phyloP scores from a whole-genome alignment of 2,329 filamentous ascomycete genomes.

The Colletotrichum sidae region DNA sequence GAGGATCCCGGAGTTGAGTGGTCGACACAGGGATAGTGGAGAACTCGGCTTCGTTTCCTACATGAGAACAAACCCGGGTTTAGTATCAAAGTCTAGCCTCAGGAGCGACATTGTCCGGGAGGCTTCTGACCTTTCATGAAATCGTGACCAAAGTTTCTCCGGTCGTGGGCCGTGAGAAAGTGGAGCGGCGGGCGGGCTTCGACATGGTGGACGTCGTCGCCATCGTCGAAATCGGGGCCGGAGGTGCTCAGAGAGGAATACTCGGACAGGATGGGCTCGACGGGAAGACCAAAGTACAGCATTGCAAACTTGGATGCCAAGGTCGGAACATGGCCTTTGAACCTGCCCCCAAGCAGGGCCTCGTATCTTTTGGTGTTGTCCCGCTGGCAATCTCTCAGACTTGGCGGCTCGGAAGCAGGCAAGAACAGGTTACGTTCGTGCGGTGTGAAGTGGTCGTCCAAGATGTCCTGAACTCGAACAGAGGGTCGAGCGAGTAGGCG shows the following conservation, averaged over 20 bases:
- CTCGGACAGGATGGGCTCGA: constrained; percentile 49
- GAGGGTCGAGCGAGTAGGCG: constrained; percentile 40
- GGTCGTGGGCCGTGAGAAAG: constrained; percentile 46
- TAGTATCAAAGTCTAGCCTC: neutral
- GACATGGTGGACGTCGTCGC: constrained; percentile 38
- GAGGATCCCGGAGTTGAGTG: constrained; percentile 11
- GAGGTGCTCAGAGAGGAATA: constrained; percentile 35
- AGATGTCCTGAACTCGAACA: constrained; percentile 45
- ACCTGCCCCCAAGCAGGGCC: constrained; percentile 45
- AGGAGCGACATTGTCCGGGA: neutral
- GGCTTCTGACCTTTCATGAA: constrained; percentile 24
- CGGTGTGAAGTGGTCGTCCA: constrained; percentile 47
- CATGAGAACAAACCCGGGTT: neutral
- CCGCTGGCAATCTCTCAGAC: constrained; percentile 47
- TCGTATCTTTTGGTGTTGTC: constrained; percentile 46
- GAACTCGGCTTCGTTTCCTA: constrained; percentile 37
- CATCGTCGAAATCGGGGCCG: constrained; percentile 41
- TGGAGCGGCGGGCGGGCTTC: constrained; percentile 45
- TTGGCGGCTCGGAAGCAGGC: constrained; percentile 41
- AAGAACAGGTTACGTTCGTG: constrained; percentile 49
- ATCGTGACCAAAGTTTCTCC: constrained; percentile 46
- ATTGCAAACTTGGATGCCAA: constrained; percentile 57
- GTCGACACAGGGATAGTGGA: constrained; percentile 27
- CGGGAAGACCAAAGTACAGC: constrained; percentile 59
- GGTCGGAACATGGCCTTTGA: constrained; percentile 43